Evolutionary conservation across 495 filamentous ascomycete species (phyloP).

Genomic region (Penicilliopsis zonata): DNA sequence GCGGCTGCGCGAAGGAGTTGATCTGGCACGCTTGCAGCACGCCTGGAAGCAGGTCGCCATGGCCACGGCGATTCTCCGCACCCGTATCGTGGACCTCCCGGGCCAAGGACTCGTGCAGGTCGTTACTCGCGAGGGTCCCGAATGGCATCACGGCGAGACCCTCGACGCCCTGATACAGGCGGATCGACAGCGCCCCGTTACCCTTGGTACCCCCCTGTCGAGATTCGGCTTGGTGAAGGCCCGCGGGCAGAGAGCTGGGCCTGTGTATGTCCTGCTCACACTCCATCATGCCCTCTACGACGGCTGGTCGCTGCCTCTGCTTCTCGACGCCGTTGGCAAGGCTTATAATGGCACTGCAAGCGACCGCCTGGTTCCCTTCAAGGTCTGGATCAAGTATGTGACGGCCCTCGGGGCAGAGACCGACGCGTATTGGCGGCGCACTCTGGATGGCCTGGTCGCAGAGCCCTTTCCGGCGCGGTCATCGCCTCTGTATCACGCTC

Average conservation of each 20-base stretch:
- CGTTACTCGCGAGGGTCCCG: constrained; percentile 7
- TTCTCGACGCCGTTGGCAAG: constrained; percentile 30
- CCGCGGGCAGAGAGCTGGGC: no score
- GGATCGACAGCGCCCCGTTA: no score
- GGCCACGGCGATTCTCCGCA: constrained; percentile 18
- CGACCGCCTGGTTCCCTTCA: constrained; percentile 2
- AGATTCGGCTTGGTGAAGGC: no score
- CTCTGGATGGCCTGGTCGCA: not conserved
- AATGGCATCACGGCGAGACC: no score
- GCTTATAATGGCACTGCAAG: constrained; percentile 18
- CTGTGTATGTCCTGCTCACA: constrained; percentile 17
- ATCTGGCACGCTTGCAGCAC: constrained; percentile 26
- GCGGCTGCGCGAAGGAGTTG: constrained; percentile 14
- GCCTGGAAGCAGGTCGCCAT: constrained; percentile 30
- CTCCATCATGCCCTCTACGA: constrained; percentile 56
- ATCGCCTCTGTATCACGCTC: not conserved
- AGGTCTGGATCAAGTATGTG: constrained; percentile 10
- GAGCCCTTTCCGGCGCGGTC: not conserved
- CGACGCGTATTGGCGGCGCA: constrained; percentile 10
- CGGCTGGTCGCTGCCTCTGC: constrained; percentile 37
- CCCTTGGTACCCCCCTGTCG: no score
- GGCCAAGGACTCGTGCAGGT: constrained; percentile 35
- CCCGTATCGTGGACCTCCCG: constrained; percentile 24
- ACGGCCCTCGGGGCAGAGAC: constrained; percentile 2
- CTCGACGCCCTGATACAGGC: no score